These are phyloP conservation scores for Linnemannia hyalina DNA, from an alignment of 192 early-diverging fungal species.

Conservation along the genomic window DNA sequence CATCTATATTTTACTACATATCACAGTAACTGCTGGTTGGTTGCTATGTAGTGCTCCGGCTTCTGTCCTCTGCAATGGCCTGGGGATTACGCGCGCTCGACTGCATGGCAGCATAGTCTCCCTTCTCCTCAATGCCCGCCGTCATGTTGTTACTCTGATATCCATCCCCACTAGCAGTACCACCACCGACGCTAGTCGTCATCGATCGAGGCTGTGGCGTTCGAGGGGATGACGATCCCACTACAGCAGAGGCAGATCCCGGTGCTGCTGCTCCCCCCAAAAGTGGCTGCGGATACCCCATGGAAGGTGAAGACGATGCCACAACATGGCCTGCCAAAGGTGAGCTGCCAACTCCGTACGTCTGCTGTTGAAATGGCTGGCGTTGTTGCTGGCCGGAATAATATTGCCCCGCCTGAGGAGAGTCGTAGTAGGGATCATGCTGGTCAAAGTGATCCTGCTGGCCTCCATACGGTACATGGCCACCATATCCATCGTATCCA, in stretches of 20 bases:
- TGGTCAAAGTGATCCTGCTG: neutral
- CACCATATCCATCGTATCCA: neutral
- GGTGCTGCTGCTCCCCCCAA: too few species aligned
- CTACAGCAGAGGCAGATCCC: neutral
- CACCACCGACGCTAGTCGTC: neutral
- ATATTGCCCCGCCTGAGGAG: neutral
- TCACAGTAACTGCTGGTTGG: too few species aligned
- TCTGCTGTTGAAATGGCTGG: neutral
- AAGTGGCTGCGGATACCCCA: neutral
- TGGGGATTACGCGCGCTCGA: conserved; percentile 21
- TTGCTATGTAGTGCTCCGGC: too few species aligned
- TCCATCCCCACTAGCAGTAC: too few species aligned
- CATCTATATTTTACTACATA: too few species aligned
- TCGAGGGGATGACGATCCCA: neutral
- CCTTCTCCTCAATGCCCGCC: neutral
- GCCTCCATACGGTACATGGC: neutral
- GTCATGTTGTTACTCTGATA: neutral
- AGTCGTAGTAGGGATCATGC: neutral
- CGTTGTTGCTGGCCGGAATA: neutral
- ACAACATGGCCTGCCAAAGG: neutral
- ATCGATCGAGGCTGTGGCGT: neutral
- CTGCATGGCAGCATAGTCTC: conserved; percentile 4
- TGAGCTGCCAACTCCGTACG: neutral
- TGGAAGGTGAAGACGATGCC: neutral
- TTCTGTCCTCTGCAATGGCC: neutral